Base-by-base conservation (phyloP, 208 protist species). In the Trypanosoma rangeli region DNA sequence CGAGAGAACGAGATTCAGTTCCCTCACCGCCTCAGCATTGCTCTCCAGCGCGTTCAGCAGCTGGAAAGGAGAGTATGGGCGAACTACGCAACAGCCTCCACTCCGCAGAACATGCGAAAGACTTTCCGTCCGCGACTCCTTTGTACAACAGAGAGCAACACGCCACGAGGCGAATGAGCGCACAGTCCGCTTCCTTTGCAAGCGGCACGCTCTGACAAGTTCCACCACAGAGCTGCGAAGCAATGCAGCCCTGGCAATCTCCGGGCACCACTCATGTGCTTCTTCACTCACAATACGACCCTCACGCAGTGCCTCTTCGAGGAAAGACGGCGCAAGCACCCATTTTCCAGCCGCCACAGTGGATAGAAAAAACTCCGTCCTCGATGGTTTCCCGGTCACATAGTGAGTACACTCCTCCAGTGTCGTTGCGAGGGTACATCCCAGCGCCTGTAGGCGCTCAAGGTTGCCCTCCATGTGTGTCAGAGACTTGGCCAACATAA, bases 351-450 rank as follows among this genome's bases (percentile, higher is more conserved):
- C 79, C 0, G 88, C 83, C 33, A 92, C 54, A 58, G 74, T 76
- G 73, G 74, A 83, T 5, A 94, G 70, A 46, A 94, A 86, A 49
- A 69, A 65, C 63, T 89, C 84, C 33, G 88, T 87, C 55, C 82
- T 81, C 31, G 78, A 79, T 49, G 80, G 80, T 63, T 79, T 86
- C n/a, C 52, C 72, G 7, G 83, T 88, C 24, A 94, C 63, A 18
- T 88, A 88, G 59, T 94, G 88, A 44, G 85, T 94, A 76, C 88
- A 92, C 24, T 83, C 84, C 37, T 88, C 80, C 15, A 81, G 63
- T 15, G 70, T 80, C 18, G 18, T 75, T 1, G 77, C 77, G 50
- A 82, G 20, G 3, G 48, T 66, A 35, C 39, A 57, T 18, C 70
- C 61, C 16, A 78, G 39, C 16, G 42, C 29, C 46, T 68, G 64